These are phyloP conservation scores for Carex myosuroides DNA, from an alignment of 176 grass and related monocot species.

Conservation along the genomic window DNA sequence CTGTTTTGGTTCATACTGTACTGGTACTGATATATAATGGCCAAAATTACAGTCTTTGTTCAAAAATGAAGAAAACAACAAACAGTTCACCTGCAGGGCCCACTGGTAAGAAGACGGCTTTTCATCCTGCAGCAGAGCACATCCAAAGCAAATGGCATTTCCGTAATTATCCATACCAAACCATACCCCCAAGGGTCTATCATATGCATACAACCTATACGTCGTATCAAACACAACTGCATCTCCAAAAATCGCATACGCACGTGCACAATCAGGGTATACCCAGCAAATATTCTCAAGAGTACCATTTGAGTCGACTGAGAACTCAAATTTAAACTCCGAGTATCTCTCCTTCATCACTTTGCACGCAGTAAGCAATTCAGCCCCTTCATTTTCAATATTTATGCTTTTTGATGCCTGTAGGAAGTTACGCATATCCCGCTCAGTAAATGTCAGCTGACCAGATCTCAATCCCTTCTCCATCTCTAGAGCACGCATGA, in stretches of 20 bases:
- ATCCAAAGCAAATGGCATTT: constrained; percentile 33
- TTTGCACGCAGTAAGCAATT: constrained; percentile 42
- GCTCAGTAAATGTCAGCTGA: constrained; percentile 39
- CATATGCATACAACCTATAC: constrained; percentile 37
- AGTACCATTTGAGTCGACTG: constrained; percentile 23
- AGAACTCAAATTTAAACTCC: constrained; percentile 40
- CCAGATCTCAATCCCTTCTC: constrained; percentile 36
- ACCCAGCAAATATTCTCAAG: constrained; percentile 40
- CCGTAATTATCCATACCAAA: constrained; percentile 47
- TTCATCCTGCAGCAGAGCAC: constrained; percentile 34
- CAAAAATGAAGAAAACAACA: neutral
- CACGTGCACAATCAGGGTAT: constrained; percentile 29
- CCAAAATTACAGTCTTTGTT: neutral
- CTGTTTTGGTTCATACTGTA: neutral
- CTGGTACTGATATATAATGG: neutral
- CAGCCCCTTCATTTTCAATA: constrained; percentile 37
- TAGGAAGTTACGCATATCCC: constrained; percentile 47
- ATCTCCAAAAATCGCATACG: constrained; percentile 42
- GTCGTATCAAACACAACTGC: constrained; percentile 44
- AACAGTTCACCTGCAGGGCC: constrained; percentile 43
- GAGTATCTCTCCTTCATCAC: constrained; percentile 27
- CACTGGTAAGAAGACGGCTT: constrained; percentile 32
- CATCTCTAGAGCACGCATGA: constrained; percentile 34
- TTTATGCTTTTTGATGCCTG: constrained; percentile 39
- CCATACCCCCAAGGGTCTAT: constrained; percentile 39